Base-by-base conservation (phyloP, 192 early-diverging fungal genomes). In the Backusella macrospora region DNA sequence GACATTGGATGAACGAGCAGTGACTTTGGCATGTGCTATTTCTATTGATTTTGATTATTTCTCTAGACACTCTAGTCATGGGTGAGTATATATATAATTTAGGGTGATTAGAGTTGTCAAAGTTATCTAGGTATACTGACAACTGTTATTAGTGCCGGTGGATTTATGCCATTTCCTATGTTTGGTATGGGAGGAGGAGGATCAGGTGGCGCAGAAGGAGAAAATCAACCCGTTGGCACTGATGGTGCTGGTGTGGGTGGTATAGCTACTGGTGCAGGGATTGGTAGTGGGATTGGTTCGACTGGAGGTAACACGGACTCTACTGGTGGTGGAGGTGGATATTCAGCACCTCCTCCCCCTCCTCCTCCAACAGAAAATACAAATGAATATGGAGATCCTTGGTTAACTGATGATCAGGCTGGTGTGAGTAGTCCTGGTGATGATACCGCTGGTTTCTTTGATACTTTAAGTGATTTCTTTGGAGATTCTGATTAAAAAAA, bases 1-100 rank as follows among this genome's bases (percentile, higher is more conserved):
- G 77, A 86, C 89, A 0, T 79, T 94, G 26, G 94, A 96, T 78
- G 87, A 94, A 68, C 88, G 94, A 34, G 94, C 94, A 3, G 88
- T 95, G 3, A 88, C 90, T 37, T 81, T 97, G 62, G 92, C 91
- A 0, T 90, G 90, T 62, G 96, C 94, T 71, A 85, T 96, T 67
- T 90, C 90, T 16, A 93, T 95, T 62, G 96, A 49, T 65, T 68
- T 62, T 48, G 49, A 73, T 55, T 73, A 66, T 23, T 73, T 65
- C 40, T 55, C 71, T 6, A n/a, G 75, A 26, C 68, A 71, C 47
- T 65, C 68, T 64, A 64, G 37, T 23, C 74, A 43, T 39, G 13
- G 77, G 42, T 68, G 38, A 18, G 75, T 66, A 21, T n/a, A n/a
- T n/a, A 44, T 34, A 34, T 34, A 34, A 34, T 34, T 34, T 34